Evolutionary conservation across 768 basidiomycete genomes (phyloP).

Genomic region (Candolleomyces aberdarensis): DNA sequence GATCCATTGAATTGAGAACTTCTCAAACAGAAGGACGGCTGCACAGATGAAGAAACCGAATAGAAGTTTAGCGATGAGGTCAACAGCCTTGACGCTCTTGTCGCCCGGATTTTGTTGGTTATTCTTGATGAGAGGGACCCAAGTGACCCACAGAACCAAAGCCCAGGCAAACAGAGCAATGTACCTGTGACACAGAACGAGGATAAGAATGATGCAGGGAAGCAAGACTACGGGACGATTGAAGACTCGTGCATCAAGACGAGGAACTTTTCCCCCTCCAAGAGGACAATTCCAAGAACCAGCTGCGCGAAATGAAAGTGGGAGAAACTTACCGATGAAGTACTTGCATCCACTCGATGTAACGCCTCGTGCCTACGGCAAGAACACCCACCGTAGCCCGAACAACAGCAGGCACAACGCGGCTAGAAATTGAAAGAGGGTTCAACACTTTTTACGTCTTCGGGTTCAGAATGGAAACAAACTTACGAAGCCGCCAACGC

Average conservation of each 20-base stretch:
- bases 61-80: constrained; percentile 59
- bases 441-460: not conserved
- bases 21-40: constrained; percentile 73
- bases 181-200: constrained; percentile 32
- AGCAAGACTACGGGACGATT: not conserved
- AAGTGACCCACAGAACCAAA: constrained; percentile 65
- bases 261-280: not conserved
- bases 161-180: constrained; percentile 70
- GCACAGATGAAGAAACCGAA: constrained; percentile 73
- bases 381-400: constrained; percentile 70
- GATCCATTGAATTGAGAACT: constrained; percentile 85
- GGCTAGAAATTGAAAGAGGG: constrained; percentile 25
- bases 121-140: constrained; percentile 60
- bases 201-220: not conserved
- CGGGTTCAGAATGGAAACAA: constrained; percentile 11
- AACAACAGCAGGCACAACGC: constrained; percentile 49
- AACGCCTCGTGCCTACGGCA: constrained; percentile 65
- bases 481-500: constrained; percentile 63
- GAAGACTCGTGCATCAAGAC: not conserved
- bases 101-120: constrained; percentile 31
- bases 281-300: not conserved
- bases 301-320: not conserved
- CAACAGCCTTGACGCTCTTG: constrained; percentile 39
- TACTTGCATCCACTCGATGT: constrained; percentile 75
- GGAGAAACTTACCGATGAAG: constrained; percentile 49